Percentiles rank a stretch among this genome's conserved stretches.
phyloP scores from a whole-genome alignment of 768 basidiomycete genomes.

The Naematelia aurantialba region DNA sequence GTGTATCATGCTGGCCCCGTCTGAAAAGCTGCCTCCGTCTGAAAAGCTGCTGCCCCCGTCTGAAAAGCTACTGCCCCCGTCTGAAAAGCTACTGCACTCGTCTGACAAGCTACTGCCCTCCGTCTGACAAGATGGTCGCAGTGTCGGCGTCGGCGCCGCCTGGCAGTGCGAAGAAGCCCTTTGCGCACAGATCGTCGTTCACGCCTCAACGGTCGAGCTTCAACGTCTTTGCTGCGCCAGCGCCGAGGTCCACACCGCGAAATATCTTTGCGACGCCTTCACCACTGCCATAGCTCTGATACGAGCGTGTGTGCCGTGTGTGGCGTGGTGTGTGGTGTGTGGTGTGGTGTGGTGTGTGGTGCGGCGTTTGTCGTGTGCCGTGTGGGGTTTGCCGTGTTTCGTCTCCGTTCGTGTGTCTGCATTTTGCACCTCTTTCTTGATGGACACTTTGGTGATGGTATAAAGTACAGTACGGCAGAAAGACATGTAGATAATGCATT shows the following conservation, averaged over 20 bases:
- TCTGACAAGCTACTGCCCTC: too few species aligned
- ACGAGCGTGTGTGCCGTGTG: too few species aligned
- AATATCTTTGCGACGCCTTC: not conserved
- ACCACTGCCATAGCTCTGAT: not conserved
- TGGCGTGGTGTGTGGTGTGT: too few species aligned
- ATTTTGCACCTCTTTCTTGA: conserved; percentile 1
- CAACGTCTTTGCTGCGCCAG: conserved; percentile 12
- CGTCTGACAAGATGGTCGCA: not conserved
- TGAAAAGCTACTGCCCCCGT: not conserved
- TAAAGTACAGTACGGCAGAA: too few species aligned
- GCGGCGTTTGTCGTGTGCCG: too few species aligned
- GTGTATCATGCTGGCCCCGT: conserved; percentile 11
- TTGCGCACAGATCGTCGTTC: not conserved
- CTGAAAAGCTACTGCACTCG: too few species aligned
- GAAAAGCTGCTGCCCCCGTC: not conserved
- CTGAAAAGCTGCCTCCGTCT: not conserved
- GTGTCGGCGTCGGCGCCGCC: not conserved
- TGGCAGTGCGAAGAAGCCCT: conserved; percentile 2
- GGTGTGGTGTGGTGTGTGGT: too few species aligned
- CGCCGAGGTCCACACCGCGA: conserved; percentile 7
- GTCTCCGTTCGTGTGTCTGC: not conserved
- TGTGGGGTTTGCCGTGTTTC: not conserved
- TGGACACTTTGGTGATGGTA: not conserved
- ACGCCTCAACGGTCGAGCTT: not conserved
- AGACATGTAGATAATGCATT: not conserved